A percentile compares a stretch with the other conserved stretches of the same genome.
Conservation (phyloP, 768 basidiomycete species). For the Punctularia strigosozonata region DNA sequence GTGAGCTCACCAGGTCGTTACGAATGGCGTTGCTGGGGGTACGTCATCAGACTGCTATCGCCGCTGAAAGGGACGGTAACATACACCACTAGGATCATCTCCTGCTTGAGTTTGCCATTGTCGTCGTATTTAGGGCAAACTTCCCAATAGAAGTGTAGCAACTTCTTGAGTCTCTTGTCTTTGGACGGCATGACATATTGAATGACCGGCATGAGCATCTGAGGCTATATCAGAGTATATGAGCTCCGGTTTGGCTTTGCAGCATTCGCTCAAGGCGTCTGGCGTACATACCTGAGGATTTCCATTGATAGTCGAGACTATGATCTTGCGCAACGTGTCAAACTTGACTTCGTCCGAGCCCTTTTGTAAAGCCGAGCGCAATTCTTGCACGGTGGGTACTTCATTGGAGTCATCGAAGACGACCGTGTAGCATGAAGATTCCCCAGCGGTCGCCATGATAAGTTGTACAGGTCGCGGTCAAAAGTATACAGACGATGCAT, state of each 20-base stretch:
- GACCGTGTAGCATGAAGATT: slow-evolving; percentile 67
- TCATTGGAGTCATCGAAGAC: slow-evolving; percentile 65
- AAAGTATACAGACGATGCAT: too few species aligned
- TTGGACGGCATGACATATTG: slow-evolving; percentile 94
- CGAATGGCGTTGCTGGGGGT: slow-evolving; percentile 80
- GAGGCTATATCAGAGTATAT: slow-evolving; percentile 38
- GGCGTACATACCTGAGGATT: slow-evolving; percentile 63
- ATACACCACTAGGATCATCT: slow-evolving; percentile 98
- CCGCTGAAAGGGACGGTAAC: slow-evolving; percentile 21
- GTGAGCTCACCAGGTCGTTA: slow-evolving; percentile 75
- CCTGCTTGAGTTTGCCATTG: slow-evolving; percentile 94
- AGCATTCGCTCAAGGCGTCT: neutral
- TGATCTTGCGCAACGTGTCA: slow-evolving; percentile 90
- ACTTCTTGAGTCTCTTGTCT: slow-evolving; percentile 95
- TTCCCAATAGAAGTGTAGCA: slow-evolving; percentile 94
- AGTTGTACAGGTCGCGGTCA: too few species aligned
- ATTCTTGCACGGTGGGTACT: slow-evolving; percentile 69
- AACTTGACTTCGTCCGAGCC: slow-evolving; percentile 95
- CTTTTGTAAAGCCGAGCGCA: slow-evolving; percentile 79
- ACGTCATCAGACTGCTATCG: slow-evolving; percentile 4
- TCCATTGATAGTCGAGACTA: slow-evolving; percentile 89
- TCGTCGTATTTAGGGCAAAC: slow-evolving; percentile 98
- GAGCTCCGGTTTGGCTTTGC: slow-evolving; percentile 2
- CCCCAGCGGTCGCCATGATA: slow-evolving; percentile 28
- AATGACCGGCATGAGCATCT: slow-evolving; percentile 93